phyloP scores from a whole-genome alignment of 1,284 basidiomycete genomes.

The Trametes pubescens region DNA sequence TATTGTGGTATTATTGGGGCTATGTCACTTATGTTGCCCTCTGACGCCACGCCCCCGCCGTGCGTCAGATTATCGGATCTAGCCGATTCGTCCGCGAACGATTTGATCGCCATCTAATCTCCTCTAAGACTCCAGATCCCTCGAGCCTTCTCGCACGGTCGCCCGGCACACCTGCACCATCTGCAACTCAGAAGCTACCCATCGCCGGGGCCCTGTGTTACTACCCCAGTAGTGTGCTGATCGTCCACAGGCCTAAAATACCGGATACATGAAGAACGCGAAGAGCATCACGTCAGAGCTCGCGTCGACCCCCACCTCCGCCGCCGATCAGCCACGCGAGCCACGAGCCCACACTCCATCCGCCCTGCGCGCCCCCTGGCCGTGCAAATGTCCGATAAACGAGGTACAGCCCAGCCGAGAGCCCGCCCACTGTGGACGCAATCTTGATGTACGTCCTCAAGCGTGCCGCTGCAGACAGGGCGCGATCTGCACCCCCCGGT shows the following conservation, averaged over 20 bases:
- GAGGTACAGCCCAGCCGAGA: conserved; percentile 73
- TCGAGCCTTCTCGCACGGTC: background rate
- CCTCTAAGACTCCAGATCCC: too few species aligned
- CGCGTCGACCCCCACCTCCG: conserved; percentile 44
- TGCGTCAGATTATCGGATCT: conserved; percentile 46
- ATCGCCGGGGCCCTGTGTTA: conserved; percentile 4
- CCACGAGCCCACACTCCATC: conserved; percentile 63
- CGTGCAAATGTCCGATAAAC: conserved; percentile 70
- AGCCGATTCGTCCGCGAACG: conserved; percentile 29
- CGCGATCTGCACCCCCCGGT: conserved; percentile 80
- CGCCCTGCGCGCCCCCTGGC: conserved; percentile 61
- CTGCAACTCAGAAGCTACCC: conserved; percentile 23
- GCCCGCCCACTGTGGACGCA: conserved; percentile 73
- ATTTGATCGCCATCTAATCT: conserved; percentile 13
- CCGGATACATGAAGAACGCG: conserved; percentile 20
- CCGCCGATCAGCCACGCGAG: conserved; percentile 65
- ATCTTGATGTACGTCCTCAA: conserved; percentile 74
- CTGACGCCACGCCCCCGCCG: conserved; percentile 43
- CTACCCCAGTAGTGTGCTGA: conserved; percentile 17
- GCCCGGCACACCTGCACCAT: background rate
- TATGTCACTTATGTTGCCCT: conserved; percentile 36
- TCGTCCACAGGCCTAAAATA: conserved; percentile 1
- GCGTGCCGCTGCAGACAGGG: conserved; percentile 70
- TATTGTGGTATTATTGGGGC: conserved; percentile 32
- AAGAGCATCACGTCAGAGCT: conserved; percentile 38